These are phyloP conservation scores for Pseudozyma sp. DNA, from an alignment of 1,284 basidiomycete genomes.

Conservation along the genomic window DNA sequence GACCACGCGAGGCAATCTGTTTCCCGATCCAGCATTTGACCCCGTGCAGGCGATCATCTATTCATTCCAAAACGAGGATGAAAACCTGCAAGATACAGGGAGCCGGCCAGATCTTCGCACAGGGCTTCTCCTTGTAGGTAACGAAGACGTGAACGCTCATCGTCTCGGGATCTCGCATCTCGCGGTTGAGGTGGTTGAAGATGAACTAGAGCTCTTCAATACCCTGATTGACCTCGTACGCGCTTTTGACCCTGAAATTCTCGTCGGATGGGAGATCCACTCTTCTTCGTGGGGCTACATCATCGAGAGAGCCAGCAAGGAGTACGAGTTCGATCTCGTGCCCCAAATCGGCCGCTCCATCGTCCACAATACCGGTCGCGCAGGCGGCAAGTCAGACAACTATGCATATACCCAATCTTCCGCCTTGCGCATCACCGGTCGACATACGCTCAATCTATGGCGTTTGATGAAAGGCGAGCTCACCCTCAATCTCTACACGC, in stretches of 20 bases:
- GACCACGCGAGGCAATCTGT: slow-evolving; percentile 76
- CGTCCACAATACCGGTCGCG: slow-evolving; percentile 52
- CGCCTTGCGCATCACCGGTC: slow-evolving; percentile 84
- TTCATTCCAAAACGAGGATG: slow-evolving; percentile 75
- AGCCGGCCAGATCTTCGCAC: slow-evolving; percentile 52
- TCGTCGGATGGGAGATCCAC: slow-evolving; percentile 93
- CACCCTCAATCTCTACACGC: slow-evolving; percentile 82
- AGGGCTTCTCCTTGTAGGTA: slow-evolving; percentile 50
- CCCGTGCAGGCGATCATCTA: slow-evolving; percentile 80
- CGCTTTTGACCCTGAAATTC: slow-evolving; percentile 87
- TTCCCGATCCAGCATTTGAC: slow-evolving; percentile 81
- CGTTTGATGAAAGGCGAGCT: slow-evolving; percentile 88
- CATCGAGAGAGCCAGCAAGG: slow-evolving; percentile 74
- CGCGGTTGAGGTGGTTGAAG: slow-evolving; percentile 74
- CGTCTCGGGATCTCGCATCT: slow-evolving; percentile 55
- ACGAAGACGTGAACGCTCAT: slow-evolving; percentile 11
- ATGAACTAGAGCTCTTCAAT: slow-evolving; percentile 87
- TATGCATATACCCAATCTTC: slow-evolving; percentile 81
- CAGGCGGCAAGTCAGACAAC: slow-evolving; percentile 57
- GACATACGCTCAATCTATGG: slow-evolving; percentile 94
- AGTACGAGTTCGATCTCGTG: slow-evolving; percentile 67
- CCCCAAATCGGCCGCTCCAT: slow-evolving; percentile 69
- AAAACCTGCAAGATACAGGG: slow-evolving; percentile 58
- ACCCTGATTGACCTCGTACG: slow-evolving; percentile 80
- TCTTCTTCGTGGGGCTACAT: slow-evolving; percentile 91